A percentile compares a stretch with the other conserved stretches of the same genome.
Evolutionary conservation across 2,329 filamentous ascomycete species (phyloP).

Genomic region (Orbilia javanica): DNA sequence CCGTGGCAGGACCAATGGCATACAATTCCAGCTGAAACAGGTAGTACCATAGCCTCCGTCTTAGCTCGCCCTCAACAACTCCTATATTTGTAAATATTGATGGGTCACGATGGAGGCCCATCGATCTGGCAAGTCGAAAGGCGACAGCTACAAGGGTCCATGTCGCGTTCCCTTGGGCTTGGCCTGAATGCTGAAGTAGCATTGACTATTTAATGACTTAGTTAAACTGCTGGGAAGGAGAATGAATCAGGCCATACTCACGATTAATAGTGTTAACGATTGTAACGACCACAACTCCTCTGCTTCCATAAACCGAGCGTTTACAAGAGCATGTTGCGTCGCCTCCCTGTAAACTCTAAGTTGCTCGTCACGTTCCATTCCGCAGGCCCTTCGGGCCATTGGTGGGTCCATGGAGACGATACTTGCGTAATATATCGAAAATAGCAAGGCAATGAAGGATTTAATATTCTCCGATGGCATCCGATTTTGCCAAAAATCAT

Average conservation of each 20-base stretch:
- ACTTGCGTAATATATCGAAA: constrained; percentile 50
- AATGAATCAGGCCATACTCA: constrained; percentile 24
- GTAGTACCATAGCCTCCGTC: constrained; percentile 56
- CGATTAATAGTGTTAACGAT: constrained; percentile 47
- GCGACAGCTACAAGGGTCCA: constrained; percentile 53
- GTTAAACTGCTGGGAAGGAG: background rate
- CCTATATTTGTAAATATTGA: constrained; percentile 54
- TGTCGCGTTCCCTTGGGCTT: constrained; percentile 45
- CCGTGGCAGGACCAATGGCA: constrained; percentile 50
- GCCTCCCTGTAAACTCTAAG: constrained; percentile 51
- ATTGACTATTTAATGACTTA: constrained; percentile 24
- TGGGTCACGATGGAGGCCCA: constrained; percentile 57
- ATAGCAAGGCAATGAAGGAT: constrained; percentile 48
- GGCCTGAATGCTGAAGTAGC: constrained; percentile 42
- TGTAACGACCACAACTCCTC: constrained; percentile 54
- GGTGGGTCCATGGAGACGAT: constrained; percentile 48
- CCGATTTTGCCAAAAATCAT: constrained; percentile 38
- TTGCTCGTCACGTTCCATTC: constrained; percentile 48
- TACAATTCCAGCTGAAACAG: constrained; percentile 53
- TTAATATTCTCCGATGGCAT: constrained; percentile 46
- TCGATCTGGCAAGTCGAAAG: constrained; percentile 50
- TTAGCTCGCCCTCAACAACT: constrained; percentile 47
- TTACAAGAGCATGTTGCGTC: constrained; percentile 51
- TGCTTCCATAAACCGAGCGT: constrained; percentile 55
- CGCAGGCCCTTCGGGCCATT: constrained; percentile 46